phyloP scores from a whole-genome alignment of 73 alveolate species.

The Tetrahymena elliotti region DNA sequence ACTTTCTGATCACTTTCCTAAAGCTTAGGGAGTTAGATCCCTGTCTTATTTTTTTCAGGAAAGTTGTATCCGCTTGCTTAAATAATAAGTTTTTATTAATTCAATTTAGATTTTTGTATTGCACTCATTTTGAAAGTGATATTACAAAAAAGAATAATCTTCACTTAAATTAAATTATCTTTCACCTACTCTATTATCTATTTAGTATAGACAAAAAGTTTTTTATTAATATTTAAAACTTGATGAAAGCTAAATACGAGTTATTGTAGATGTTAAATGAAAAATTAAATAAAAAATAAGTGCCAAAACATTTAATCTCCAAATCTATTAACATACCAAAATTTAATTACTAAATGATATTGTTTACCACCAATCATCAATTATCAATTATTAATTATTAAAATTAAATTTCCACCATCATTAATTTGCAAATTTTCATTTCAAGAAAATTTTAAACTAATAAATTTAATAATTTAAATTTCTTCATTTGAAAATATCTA shows the following conservation, averaged over 20 bases:
- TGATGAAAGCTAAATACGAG: neutral
- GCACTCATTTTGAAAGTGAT: neutral
- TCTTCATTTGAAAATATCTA: too few relatives aligned
- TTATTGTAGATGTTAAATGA: too few relatives aligned
- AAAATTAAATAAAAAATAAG: too few relatives aligned
- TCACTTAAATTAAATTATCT: neutral
- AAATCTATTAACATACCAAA: too few relatives aligned
- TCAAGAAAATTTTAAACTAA: too few relatives aligned
- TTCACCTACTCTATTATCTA: neutral
- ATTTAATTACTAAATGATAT: too few relatives aligned
- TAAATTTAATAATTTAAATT: too few relatives aligned
- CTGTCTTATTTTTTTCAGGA: neutral
- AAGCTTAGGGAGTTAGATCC: neutral
- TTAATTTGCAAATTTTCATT: too few relatives aligned
- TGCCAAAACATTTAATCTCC: neutral
- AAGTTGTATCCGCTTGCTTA: neutral
- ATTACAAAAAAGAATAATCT: neutral
- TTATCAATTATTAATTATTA: too few relatives aligned
- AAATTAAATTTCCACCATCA: too few relatives aligned
- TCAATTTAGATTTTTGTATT: neutral
- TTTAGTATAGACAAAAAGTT: neutral
- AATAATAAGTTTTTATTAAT: neutral
- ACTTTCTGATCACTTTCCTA: neutral
- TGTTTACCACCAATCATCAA: neutral
- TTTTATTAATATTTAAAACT: neutral